phyloP scores from a whole-genome alignment of 1,139 yeast species.

The Kodamaea derodonti region DNA sequence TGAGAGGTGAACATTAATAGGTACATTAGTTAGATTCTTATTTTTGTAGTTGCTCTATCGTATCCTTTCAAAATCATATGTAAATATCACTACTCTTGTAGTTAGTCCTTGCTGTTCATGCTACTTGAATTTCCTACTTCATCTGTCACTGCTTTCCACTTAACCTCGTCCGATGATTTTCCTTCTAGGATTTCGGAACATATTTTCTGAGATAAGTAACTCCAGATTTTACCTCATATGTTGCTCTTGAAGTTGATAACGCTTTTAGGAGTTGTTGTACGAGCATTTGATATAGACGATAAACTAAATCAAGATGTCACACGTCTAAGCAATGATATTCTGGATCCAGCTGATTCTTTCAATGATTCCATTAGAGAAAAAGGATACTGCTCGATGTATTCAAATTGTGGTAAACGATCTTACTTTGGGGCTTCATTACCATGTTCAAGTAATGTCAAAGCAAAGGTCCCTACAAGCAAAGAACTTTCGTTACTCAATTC shows the following conservation, averaged over 20 bases:
- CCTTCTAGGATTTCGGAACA: not conserved
- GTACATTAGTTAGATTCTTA: too few species aligned
- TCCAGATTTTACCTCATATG: not conserved
- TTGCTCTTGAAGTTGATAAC: not conserved
- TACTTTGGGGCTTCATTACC: constrained; percentile 79
- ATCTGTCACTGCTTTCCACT: too few species aligned
- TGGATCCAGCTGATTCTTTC: too few species aligned
- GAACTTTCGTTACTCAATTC: constrained; percentile 47
- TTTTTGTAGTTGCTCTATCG: too few species aligned
- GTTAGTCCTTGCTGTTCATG: too few species aligned
- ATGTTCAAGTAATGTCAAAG: constrained; percentile 56
- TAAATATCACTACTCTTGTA: too few species aligned
- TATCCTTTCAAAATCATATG: too few species aligned
- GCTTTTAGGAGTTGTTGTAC: not conserved
- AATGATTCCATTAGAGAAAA: constrained; percentile 16
- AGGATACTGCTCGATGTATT: constrained; percentile 58
- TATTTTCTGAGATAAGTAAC: not conserved
- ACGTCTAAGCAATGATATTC: too few species aligned
- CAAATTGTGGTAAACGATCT: constrained; percentile 73
- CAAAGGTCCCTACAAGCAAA: constrained; percentile 24
- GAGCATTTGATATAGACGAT: not conserved
- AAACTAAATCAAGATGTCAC: too few species aligned
- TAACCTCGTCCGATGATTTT: too few species aligned
- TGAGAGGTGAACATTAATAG: too few species aligned
- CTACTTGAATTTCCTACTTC: too few species aligned